phyloP scores from a whole-genome alignment of 2,329 filamentous ascomycete genomes.

The Colletotrichum sansevieriae region DNA sequence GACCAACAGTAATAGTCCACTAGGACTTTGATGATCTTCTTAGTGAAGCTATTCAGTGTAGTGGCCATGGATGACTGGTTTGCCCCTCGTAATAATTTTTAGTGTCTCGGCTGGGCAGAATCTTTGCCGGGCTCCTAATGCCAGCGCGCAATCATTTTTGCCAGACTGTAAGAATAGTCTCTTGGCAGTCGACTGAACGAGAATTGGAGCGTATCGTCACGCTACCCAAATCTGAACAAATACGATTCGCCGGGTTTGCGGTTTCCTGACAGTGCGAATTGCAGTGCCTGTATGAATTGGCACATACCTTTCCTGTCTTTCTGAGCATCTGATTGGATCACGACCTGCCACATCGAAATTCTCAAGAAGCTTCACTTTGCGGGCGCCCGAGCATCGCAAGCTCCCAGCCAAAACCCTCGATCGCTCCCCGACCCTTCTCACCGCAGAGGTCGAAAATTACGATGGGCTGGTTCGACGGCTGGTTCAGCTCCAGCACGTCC shows the following conservation, averaged over 20 bases:
- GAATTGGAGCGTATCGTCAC: no score
- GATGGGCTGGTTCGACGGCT: slow-evolving; percentile 71
- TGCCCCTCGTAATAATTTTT: neutral
- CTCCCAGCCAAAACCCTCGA: neutral
- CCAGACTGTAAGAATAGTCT: no score
- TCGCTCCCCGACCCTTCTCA: no score
- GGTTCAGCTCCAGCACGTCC: slow-evolving; percentile 62
- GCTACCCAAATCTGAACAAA: neutral
- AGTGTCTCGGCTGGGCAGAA: neutral
- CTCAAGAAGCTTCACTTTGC: slow-evolving; percentile 37
- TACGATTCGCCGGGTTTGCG: neutral
- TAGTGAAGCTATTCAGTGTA: no score
- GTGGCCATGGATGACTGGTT: no score
- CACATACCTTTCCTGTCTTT: slow-evolving; percentile 21
- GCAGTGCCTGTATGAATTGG: neutral
- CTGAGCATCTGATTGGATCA: slow-evolving; percentile 37
- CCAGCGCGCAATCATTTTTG: neutral
- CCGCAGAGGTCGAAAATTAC: slow-evolving; percentile 15
- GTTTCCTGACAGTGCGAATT: neutral
- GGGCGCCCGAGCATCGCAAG: slow-evolving; percentile 7
- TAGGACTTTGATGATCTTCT: no score
- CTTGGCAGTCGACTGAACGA: no score
- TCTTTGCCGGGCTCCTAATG: neutral
- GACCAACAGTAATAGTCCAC: no score
- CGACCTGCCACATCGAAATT: slow-evolving; percentile 30